Conservation (phyloP, 495 filamentous ascomycete species). For the Neurospora hispaniola region DNA sequence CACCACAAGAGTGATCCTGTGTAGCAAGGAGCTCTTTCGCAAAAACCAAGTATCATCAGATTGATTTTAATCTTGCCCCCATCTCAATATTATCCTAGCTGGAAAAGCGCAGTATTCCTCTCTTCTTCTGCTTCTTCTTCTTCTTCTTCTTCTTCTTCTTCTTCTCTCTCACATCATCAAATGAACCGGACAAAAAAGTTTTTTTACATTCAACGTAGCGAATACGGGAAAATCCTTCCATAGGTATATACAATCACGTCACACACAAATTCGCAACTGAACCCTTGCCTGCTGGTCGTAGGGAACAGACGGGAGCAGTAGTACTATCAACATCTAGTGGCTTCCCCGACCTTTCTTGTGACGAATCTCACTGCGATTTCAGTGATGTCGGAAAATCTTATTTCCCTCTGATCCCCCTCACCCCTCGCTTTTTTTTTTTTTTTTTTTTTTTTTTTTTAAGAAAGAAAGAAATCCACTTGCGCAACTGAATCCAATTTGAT, state of each 20-base stretch:
- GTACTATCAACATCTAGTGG: no score
- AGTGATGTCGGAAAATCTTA: neutral
- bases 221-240: neutral
- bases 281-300: neutral
- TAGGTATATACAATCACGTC: neutral
- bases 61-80: neutral
- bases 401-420: neutral
- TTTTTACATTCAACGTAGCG: accelerated
- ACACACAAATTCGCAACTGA: neutral
- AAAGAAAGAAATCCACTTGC: no score
- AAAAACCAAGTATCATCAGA: neutral
- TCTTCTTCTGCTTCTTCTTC: no score
- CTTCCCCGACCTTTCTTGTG: no score
- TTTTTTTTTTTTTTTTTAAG: neutral
- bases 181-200: neutral
- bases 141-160: no score
- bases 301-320: neutral
- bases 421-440: neutral
- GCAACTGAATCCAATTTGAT: neutral
- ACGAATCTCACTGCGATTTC: no score
- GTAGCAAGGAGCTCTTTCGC: neutral
- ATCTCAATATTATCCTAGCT: neutral
- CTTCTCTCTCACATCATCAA: neutral
- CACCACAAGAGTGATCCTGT: neutral
- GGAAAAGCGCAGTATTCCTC: neutral